A percentile compares a stretch with the other conserved stretches of the same genome.
These are phyloP conservation scores for Xylaria intraflava DNA, from an alignment of 495 filamentous ascomycete genomes.

Conservation along the genomic window DNA sequence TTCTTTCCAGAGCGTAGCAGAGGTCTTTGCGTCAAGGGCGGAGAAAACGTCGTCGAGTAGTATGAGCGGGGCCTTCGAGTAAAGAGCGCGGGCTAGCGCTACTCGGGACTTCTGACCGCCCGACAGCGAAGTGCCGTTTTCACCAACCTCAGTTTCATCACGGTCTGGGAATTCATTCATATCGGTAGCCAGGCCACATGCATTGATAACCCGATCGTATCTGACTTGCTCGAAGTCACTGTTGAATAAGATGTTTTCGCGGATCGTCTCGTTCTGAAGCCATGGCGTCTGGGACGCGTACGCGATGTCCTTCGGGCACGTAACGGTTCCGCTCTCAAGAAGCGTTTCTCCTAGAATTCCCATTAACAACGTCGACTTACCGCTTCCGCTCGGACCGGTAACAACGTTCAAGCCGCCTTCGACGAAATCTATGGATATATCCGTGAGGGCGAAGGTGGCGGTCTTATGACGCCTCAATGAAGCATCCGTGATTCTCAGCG, in stretches of 20 bases:
- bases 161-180: constrained; percentile 41
- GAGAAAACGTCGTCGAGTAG: constrained; percentile 67
- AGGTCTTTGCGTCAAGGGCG: constrained; percentile 49
- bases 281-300: constrained; percentile 51
- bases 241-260: constrained; percentile 53
- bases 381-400: constrained; percentile 51
- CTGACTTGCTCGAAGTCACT: constrained; percentile 40
- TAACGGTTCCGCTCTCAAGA: constrained; percentile 32
- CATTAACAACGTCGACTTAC: constrained; percentile 58
- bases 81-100: constrained; percentile 62
- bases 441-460: constrained; percentile 39
- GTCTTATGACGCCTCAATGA: constrained; percentile 40
- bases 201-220: constrained; percentile 54
- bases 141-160: constrained; percentile 57
- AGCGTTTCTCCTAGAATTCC: constrained; percentile 57
- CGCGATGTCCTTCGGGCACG: constrained; percentile 47
- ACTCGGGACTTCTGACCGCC: constrained; percentile 67
- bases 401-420: constrained; percentile 47
- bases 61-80: constrained; percentile 56
- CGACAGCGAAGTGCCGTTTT: constrained; percentile 60
- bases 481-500: constrained; percentile 33
- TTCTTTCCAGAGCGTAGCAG: constrained; percentile 42
- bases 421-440: constrained; percentile 44
- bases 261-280: constrained; percentile 50
- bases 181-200: constrained; percentile 57